phyloP scores from a whole-genome alignment of 805 yeast genomes.

The Saitoella complicata region DNA sequence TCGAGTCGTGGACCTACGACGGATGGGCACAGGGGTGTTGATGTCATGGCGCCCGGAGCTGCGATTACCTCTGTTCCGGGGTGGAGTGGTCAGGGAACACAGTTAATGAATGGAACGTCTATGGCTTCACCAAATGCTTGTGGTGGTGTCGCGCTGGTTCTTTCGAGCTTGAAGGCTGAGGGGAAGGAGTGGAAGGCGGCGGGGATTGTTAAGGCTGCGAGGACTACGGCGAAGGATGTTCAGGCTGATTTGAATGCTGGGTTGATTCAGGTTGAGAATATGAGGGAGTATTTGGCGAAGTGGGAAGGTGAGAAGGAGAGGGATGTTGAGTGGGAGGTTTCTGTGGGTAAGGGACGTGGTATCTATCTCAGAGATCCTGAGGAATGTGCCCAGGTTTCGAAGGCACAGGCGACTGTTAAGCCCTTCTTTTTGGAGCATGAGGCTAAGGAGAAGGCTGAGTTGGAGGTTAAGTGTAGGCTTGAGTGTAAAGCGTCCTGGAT shows the following conservation, averaged over 20 bases:
- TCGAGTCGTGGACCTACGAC: constrained; percentile 2
- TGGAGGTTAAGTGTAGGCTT: background rate
- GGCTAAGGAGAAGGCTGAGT: background rate
- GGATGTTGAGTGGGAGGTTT: too few relatives aligned
- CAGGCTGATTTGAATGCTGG: background rate
- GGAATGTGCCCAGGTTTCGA: background rate
- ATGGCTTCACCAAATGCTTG: constrained; percentile 3
- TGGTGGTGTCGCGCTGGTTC: constrained; percentile 1
- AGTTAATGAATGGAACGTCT: constrained; percentile 3
- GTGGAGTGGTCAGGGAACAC: background rate
- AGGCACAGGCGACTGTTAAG: background rate
- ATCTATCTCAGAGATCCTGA: background rate
- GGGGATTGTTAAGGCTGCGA: background rate
- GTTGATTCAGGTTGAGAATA: constrained; percentile 1
- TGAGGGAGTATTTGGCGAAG: too few relatives aligned
- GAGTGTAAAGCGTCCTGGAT: constrained; percentile 1
- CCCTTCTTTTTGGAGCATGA: background rate
- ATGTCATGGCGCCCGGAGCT: constrained; percentile 2
- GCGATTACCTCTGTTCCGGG: constrained; percentile 3
- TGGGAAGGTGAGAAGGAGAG: too few relatives aligned
- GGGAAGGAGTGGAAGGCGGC: background rate
- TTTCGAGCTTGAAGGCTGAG: constrained; percentile 1
- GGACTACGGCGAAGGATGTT: background rate
- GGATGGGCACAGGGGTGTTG: constrained; percentile 1
- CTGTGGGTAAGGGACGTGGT: constrained; percentile 1